A percentile compares a stretch with the other conserved stretches of the same genome.
These are phyloP conservation scores for Dictyostelium purpureum DNA, from an alignment of 78 protist species.

Conservation along the genomic window DNA sequence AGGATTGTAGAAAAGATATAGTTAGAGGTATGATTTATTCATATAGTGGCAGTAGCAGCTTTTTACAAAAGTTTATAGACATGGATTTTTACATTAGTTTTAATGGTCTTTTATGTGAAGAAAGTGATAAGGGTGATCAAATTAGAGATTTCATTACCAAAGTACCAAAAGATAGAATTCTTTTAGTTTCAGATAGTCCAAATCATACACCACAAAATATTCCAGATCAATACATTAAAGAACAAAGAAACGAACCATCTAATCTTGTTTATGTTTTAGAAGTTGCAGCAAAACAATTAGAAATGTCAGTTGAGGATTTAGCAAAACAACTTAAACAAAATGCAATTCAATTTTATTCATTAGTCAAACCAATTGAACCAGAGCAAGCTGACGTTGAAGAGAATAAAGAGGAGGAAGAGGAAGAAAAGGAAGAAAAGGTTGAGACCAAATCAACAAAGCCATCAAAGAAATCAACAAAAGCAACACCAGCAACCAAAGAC, in stretches of 20 bases:
- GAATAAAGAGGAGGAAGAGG: neutral
- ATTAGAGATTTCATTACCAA: slow-evolving; percentile 18
- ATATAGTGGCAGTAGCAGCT: neutral
- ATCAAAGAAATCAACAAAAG: neutral
- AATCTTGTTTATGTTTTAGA: slow-evolving; percentile 27
- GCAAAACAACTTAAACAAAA: slow-evolving; percentile 6
- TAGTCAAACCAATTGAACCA: neutral
- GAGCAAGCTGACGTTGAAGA: neutral
- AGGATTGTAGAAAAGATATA: slow-evolving; percentile 1
- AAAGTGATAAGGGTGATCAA: slow-evolving; percentile 62
- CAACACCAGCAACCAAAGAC: neutral
- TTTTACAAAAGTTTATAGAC: slow-evolving; percentile 25
- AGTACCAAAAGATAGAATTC: slow-evolving; percentile 42
- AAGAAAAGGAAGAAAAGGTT: neutral
- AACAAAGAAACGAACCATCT: slow-evolving; percentile 49
- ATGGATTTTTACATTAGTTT: slow-evolving; percentile 60
- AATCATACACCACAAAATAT: slow-evolving; percentile 63
- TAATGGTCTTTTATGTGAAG: slow-evolving; percentile 44
- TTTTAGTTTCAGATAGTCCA: slow-evolving; percentile 48
- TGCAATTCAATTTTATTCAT: slow-evolving; percentile 33
- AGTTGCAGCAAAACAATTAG: neutral
- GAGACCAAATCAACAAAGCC: neutral
- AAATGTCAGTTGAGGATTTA: neutral
- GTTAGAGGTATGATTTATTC: slow-evolving; percentile 39
- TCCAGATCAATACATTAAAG: slow-evolving; percentile 18